Evolutionary conservation across 192 early-diverging fungal species (phyloP).

Genomic region (Umbelopsis sp.): DNA sequence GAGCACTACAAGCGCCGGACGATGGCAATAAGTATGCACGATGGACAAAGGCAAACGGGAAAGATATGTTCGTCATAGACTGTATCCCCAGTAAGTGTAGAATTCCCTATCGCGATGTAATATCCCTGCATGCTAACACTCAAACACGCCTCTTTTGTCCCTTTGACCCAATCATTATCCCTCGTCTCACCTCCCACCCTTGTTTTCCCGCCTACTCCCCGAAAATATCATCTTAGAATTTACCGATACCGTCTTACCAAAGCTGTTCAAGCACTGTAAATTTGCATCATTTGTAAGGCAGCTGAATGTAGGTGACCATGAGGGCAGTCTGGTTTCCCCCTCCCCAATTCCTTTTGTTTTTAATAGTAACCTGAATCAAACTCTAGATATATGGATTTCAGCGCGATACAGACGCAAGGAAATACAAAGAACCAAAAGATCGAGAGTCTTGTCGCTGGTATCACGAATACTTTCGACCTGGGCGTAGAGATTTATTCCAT

Average conservation of each 20-base stretch:
- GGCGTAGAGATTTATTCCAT: constrained; percentile 42
- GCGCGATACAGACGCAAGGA: constrained; percentile 49
- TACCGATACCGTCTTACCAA: constrained; percentile 45
- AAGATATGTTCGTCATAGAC: constrained; percentile 46
- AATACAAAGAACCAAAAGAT: constrained; percentile 47
- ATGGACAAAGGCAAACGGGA: constrained; percentile 36
- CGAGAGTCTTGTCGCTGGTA: constrained; percentile 48
- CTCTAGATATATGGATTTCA: constrained; percentile 51
- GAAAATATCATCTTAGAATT: constrained; percentile 34
- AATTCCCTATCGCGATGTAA: not conserved
- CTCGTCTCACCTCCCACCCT: not conserved
- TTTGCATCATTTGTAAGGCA: constrained; percentile 53
- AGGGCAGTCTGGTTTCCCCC: too few species aligned
- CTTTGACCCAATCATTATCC: not conserved
- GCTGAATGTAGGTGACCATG: constrained; percentile 41
- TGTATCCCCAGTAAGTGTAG: constrained; percentile 38
- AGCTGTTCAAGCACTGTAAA: constrained; percentile 51
- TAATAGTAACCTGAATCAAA: too few species aligned
- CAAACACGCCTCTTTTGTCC: not conserved
- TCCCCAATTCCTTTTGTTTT: too few species aligned
- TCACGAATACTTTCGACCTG: constrained; percentile 45
- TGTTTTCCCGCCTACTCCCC: too few species aligned
- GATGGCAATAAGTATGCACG: constrained; percentile 39
- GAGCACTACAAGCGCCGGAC: constrained; percentile 37
- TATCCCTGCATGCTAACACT: constrained; percentile 16